phyloP scores from a whole-genome alignment of 2,329 filamentous ascomycete genomes.

The Hypoxylon sp. region DNA sequence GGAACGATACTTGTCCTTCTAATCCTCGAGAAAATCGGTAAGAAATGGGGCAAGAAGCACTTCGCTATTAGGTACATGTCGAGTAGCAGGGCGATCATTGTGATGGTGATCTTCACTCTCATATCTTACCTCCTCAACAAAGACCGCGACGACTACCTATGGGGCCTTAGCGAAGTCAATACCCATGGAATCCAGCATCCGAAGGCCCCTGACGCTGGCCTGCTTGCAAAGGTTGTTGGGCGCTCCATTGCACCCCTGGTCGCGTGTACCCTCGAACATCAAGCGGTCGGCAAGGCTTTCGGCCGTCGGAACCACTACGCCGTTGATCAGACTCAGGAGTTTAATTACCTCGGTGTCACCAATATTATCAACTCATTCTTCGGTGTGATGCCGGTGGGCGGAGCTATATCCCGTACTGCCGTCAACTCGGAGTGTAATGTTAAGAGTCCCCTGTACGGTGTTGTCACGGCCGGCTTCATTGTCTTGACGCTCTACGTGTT shows the following conservation, averaged over 20 bases:
- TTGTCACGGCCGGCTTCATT: slow-evolving; percentile 72
- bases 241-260: slow-evolving; percentile 72
- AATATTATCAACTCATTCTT: slow-evolving; percentile 77
- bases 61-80: slow-evolving; percentile 70
- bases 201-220: slow-evolving; percentile 58
- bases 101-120: slow-evolving; percentile 72
- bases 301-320: slow-evolving; percentile 72
- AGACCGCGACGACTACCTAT: slow-evolving; percentile 63
- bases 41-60: slow-evolving; percentile 70
- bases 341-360: slow-evolving; percentile 72
- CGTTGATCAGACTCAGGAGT: slow-evolving; percentile 74
- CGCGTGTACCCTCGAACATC: slow-evolving; percentile 72
- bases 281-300: slow-evolving; percentile 74
- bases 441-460: slow-evolving; percentile 70
- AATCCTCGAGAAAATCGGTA: slow-evolving; percentile 68
- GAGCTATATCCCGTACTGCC: slow-evolving; percentile 75
- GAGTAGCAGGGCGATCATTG: slow-evolving; percentile 71
- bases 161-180: slow-evolving; percentile 69
- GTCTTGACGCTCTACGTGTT: slow-evolving; percentile 73
- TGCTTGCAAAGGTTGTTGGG: slow-evolving; percentile 67
- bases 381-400: slow-evolving; percentile 72
- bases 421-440: slow-evolving; percentile 76
- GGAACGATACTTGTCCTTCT: slow-evolving; percentile 68
- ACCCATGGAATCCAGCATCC: slow-evolving; percentile 67
- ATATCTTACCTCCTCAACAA: slow-evolving; percentile 74